Percentiles rank a stretch among this genome's conserved stretches.
Evolutionary conservation across 441 rosid genomes (phyloP).

Genomic region (Biscutella laevigata): DNA sequence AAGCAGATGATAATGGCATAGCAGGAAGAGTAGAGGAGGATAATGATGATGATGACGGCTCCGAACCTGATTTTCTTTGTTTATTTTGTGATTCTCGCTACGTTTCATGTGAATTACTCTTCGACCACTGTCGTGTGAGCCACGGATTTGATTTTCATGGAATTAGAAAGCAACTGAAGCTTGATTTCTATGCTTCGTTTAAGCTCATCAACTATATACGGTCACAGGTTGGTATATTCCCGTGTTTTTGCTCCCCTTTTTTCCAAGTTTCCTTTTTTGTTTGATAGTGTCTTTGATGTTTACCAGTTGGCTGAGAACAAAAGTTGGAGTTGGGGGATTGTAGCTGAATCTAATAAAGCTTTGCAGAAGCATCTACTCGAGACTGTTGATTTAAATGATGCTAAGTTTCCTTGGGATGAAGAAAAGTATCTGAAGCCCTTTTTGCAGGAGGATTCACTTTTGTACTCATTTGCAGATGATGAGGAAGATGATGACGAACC

Average conservation of each 20-base stretch:
- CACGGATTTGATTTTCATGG: conserved; percentile 61
- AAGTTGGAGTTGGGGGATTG: conserved; percentile 60
- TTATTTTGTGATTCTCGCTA: conserved; percentile 56
- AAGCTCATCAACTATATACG: conserved; percentile 87
- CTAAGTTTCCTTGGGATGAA: conserved; percentile 38
- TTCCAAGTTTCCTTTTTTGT: background rate
- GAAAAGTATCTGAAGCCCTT: conserved; percentile 69
- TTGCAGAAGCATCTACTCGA: no score
- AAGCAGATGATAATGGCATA: conserved; percentile 36
- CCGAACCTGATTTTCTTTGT: conserved; percentile 40
- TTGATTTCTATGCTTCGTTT: conserved; percentile 71
- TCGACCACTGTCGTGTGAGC: conserved; percentile 47
- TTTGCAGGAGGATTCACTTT: conserved; percentile 65
- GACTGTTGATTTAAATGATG: conserved; percentile 30
- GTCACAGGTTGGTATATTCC: conserved; percentile 63
- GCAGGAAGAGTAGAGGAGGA: conserved; percentile 32
- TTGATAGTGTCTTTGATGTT: conserved; percentile 2
- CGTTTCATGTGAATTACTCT: conserved; percentile 43
- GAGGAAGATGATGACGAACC: conserved; percentile 58
- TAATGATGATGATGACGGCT: conserved; percentile 31
- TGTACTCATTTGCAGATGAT: conserved; percentile 65
- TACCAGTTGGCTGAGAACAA: conserved; percentile 62
- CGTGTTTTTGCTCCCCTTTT: background rate
- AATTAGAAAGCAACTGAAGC: conserved; percentile 36
- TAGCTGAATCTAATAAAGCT: no score